A percentile compares a stretch with the other conserved stretches of the same genome.
These are phyloP conservation scores for Coemansia aciculifera DNA, from an alignment of 192 early-diverging fungal species.

Conservation along the genomic window DNA sequence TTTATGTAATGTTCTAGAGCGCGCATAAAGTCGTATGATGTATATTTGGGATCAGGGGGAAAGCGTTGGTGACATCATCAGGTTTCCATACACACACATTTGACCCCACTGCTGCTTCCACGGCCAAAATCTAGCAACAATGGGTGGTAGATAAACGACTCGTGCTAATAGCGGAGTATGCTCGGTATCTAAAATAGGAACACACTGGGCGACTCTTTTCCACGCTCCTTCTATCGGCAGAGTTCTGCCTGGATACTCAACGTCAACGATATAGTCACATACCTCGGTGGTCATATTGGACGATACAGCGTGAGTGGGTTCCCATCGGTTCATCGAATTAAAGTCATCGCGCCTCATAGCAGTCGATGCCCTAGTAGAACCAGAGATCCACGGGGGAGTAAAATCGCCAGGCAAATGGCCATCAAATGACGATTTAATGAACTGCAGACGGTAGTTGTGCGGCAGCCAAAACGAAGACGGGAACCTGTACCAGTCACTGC, in stretches of 20 bases:
- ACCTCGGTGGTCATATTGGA: not conserved
- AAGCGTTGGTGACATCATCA: not conserved
- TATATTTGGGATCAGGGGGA: not conserved
- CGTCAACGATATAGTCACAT: constrained; percentile 34
- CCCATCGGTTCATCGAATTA: constrained; percentile 40
- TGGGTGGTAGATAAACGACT: constrained; percentile 30
- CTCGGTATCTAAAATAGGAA: constrained; percentile 28
- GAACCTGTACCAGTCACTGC: constrained; percentile 94
- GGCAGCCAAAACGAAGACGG: constrained; percentile 92
- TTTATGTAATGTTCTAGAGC: not conserved
- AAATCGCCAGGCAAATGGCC: constrained; percentile 88
- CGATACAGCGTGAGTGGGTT: constrained; percentile 25
- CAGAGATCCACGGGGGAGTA: constrained; percentile 10
- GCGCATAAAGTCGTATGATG: not conserved
- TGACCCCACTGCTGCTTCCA: constrained; percentile 29
- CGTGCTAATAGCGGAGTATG: constrained; percentile 17
- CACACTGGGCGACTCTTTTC: constrained; percentile 20
- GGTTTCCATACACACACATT: constrained; percentile 29
- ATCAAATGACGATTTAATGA: constrained; percentile 63
- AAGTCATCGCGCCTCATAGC: constrained; percentile 20
- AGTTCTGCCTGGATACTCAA: constrained; percentile 13
- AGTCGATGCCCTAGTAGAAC: constrained; percentile 28
- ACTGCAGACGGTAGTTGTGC: constrained; percentile 63
- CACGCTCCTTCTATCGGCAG: not conserved
- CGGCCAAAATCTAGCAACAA: constrained; percentile 1